phyloP scores from a whole-genome alignment of 352 stramenopile species.

The Phytopythium litorale region DNA sequence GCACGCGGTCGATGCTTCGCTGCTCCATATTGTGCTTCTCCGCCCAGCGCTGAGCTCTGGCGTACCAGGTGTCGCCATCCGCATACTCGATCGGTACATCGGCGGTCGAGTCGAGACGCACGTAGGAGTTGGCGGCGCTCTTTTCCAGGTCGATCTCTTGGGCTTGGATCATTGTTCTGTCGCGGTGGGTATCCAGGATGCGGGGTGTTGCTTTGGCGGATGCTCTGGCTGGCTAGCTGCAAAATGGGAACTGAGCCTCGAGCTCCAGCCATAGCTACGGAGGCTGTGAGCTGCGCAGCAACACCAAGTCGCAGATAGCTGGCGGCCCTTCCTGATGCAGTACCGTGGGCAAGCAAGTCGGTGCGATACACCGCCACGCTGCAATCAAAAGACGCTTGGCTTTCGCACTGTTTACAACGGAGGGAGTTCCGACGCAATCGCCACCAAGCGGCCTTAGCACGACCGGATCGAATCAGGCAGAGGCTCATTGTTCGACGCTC shows the following conservation, averaged over 20 bases:
- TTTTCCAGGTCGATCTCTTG: slow-evolving; percentile 4
- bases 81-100: slow-evolving; percentile 1
- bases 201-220: not conserved
- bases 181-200: no score
- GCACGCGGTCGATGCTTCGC: slow-evolving; percentile 43
- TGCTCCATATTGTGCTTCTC: slow-evolving; percentile 37
- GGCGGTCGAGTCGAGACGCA: not conserved
- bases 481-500: no score
- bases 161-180: not conserved
- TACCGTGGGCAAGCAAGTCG: no score
- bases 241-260: not conserved
- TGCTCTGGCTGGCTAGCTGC: not conserved
- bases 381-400: no score
- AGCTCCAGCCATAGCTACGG: not conserved
- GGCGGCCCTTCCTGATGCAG: no score
- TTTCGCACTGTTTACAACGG: no score
- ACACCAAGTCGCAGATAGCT: no score
- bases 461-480: no score
- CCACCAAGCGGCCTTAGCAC: no score
- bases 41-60: slow-evolving; percentile 19
- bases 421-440: no score
- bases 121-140: slow-evolving; percentile 2
- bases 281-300: no score
- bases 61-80: slow-evolving; percentile 19
- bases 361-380: no score